These are phyloP conservation scores for Wallemia ichthyophaga DNA, from an alignment of 1,284 basidiomycete genomes.

Conservation along the genomic window DNA sequence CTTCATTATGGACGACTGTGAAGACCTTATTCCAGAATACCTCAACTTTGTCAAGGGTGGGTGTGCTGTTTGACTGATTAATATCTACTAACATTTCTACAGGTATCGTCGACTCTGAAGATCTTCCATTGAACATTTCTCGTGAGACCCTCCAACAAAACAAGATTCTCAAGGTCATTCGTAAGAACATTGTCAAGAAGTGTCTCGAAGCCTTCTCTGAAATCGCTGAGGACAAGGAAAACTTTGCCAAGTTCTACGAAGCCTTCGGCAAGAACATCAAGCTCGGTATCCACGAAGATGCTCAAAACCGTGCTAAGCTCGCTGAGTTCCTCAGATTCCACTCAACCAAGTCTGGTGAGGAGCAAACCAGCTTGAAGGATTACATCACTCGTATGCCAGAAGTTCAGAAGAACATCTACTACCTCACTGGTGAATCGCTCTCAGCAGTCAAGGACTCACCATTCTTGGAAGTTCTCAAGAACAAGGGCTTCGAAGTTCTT, in stretches of 20 bases:
- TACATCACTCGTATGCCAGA: conserved; percentile 99
- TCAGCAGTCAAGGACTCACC: conserved; percentile 74
- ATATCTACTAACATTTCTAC: background rate
- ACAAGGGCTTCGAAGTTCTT: conserved; percentile 97
- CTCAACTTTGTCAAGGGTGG: conserved; percentile 91
- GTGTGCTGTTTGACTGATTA: conserved; percentile 3
- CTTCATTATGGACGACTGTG: conserved; percentile 99
- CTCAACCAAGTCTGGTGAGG: conserved; percentile 82
- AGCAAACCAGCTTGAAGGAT: conserved; percentile 84
- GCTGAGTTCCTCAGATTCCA: conserved; percentile 97
- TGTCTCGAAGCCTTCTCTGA: conserved; percentile 79
- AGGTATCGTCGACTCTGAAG: conserved; percentile 95
- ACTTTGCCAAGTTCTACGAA: conserved; percentile 82
- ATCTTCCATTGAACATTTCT: conserved; percentile 97
- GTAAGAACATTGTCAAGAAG: conserved; percentile 19
- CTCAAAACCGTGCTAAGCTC: conserved; percentile 95
- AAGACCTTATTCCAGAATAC: conserved; percentile 98
- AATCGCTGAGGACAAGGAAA: conserved; percentile 99
- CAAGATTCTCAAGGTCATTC: conserved; percentile 99
- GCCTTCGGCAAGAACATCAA: conserved; percentile 92
- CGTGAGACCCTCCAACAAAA: conserved; percentile 99
- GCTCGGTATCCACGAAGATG: conserved; percentile 97
- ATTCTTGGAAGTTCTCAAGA: conserved; percentile 97
- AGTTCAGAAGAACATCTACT: conserved; percentile 97
- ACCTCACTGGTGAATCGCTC: conserved; percentile 94